A percentile compares a stretch with the other conserved stretches of the same genome.
phyloP scores from a whole-genome alignment of 1,139 yeast genomes.

The Taiozyma sp. region DNA sequence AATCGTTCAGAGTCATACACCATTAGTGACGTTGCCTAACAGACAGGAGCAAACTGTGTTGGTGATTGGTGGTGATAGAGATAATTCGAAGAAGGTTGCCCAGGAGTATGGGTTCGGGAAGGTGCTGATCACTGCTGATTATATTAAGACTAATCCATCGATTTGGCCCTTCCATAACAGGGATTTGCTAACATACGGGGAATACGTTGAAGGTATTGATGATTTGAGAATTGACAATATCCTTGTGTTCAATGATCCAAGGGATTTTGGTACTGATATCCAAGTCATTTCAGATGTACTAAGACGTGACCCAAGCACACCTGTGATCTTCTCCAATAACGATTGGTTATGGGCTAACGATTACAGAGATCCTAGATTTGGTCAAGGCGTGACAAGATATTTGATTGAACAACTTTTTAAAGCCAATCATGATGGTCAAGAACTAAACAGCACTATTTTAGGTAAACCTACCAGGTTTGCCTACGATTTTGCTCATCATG shows the following conservation, averaged over 20 bases:
- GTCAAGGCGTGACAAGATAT: constrained; percentile 86
- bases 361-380: constrained; percentile 74
- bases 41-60: constrained; percentile 54
- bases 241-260: constrained; percentile 84
- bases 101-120: constrained; percentile 73
- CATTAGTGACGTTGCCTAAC: constrained; percentile 59
- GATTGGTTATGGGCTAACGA: constrained; percentile 93
- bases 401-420: constrained; percentile 60
- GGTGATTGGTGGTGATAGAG: constrained; percentile 82
- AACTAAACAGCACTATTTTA: constrained; percentile 53
- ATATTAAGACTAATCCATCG: constrained; percentile 51
- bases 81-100: constrained; percentile 69
- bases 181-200: constrained; percentile 45
- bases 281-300: constrained; percentile 76
- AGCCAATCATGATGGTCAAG: constrained; percentile 39
- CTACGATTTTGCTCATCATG: constrained; percentile 79
- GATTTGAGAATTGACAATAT: constrained; percentile 66
- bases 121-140: constrained; percentile 74
- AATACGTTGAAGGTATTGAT: constrained; percentile 26
- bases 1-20: constrained; percentile 88
- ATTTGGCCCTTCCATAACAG: constrained; percentile 72
- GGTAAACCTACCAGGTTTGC: constrained; percentile 86
- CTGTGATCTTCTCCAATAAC: constrained; percentile 81
- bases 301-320: constrained; percentile 58
- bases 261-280: constrained; percentile 84